These are phyloP conservation scores for Saposhnikovia divaricata DNA, from an alignment of 129 eudicot species.

Conservation along the genomic window DNA sequence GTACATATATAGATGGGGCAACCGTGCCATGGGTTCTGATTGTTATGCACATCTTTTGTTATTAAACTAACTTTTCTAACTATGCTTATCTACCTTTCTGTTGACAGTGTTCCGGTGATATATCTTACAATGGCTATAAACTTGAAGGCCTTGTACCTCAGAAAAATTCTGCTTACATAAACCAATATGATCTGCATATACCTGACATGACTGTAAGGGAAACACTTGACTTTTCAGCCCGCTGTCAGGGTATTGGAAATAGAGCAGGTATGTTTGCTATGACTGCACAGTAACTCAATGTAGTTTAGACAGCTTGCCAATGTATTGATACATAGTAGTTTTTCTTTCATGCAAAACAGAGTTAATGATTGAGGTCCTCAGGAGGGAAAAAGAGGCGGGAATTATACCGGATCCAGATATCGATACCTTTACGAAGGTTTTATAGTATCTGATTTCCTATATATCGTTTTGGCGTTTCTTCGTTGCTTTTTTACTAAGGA, in stretches of 20 bases:
- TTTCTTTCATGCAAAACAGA: conserved; percentile 8
- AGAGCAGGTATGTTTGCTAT: conserved; percentile 34
- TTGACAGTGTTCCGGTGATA: conserved; percentile 32
- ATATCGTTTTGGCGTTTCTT: neutral
- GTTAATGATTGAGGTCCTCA: conserved; percentile 35
- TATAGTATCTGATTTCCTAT: neutral
- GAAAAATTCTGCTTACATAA: conserved; percentile 37
- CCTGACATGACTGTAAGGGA: conserved; percentile 51
- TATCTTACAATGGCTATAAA: conserved; percentile 36
- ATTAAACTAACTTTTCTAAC: neutral
- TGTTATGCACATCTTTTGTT: neutral
- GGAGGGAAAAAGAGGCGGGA: conserved; percentile 47
- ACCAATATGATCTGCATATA: conserved; percentile 41
- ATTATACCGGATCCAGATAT: conserved; percentile 47
- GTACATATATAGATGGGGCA: too few species aligned
- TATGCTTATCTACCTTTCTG: neutral
- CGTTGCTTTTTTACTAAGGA: neutral
- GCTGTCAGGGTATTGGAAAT: conserved; percentile 42
- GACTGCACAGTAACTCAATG: neutral
- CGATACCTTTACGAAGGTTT: conserved; percentile 56
- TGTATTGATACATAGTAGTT: neutral
- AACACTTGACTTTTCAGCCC: conserved; percentile 41
- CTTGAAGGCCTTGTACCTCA: conserved; percentile 41
- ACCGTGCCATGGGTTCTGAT: too few species aligned
- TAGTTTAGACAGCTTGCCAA: neutral